Base-by-base conservation (phyloP, 2,329 filamentous ascomycete species). In the Fusarium foetens region DNA sequence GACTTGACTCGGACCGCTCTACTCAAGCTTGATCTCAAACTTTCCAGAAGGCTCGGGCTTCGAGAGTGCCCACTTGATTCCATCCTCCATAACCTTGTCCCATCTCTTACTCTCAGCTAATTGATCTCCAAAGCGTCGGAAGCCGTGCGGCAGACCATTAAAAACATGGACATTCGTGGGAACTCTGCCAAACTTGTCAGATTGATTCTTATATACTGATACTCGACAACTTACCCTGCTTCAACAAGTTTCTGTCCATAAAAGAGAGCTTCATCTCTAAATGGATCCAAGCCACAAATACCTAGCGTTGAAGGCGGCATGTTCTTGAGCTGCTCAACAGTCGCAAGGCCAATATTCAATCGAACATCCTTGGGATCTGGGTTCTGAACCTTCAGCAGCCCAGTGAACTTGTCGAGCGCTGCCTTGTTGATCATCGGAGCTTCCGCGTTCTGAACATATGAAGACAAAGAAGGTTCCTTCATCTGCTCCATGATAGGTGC, bases 91-190 rank as follows among this genome's bases (percentile, higher is more conserved):
- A 6, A 83, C 81, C 19, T 77, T 72, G 52, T 87, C 84, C 83
- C 84, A 86, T 35, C 81, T 75, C 38, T 79, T 76, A 5, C 79
- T 81, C 27, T 80, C 81, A 16, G 55, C 45, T 9, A 86, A 53
- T 19, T 77, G 79, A 12, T 82, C 80, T 8, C 82, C 82, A 58
- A 83, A 85, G 2, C 77, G 70, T 3, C 79, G 64, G 52, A 88
- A 88, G 0, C 84, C 84, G 76, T 90, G 88, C 1, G 88, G 88
- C 0, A 89, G 77, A 0, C 87, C 87, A 33, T 79, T 82, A 71
- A 88, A 89, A 2, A 89, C 68, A 58, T 83, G 79, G 0, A 85
- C 77, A 55, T 86, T 77, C 0, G 86, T 87, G 0, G 86, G 83
- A 1, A 88, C 84, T 1, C 84, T 86, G 1, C 5, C 31, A 23